Conservation (phyloP, 2,329 filamentous ascomycete genomes). For the Magnaporthiopsis incrustans region DNA sequence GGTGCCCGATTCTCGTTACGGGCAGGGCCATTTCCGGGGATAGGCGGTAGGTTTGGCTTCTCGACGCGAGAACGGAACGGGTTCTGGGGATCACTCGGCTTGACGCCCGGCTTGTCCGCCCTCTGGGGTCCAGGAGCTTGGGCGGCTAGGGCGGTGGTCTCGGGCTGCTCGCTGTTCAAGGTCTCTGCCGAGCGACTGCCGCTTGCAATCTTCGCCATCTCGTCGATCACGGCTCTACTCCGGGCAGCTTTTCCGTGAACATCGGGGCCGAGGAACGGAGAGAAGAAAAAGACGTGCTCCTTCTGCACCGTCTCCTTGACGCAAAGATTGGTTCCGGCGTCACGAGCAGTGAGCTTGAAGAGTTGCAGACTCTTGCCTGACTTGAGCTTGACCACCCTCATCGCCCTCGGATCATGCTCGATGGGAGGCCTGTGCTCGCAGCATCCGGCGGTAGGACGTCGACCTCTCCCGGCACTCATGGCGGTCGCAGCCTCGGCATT, state of each 20-base stretch:
- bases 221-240: background rate
- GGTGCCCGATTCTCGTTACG: background rate
- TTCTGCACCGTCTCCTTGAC: background rate
- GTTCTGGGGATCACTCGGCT: background rate
- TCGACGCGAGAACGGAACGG: background rate
- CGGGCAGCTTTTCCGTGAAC: background rate
- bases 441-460: too few relatives aligned
- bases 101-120: background rate
- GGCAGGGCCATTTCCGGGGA: background rate
- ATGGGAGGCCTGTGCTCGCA: background rate
- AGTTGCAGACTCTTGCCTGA: background rate
- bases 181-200: background rate
- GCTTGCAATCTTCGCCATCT: background rate
- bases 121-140: background rate
- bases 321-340: background rate
- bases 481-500: background rate
- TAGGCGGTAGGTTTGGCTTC: background rate
- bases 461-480: background rate
- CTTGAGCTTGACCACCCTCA: background rate
- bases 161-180: background rate
- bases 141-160: background rate
- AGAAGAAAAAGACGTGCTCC: slow-evolving; percentile 4
- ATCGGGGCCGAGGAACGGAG: background rate
- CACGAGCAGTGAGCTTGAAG: background rate
- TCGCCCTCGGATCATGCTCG: background rate